phyloP scores from a whole-genome alignment of 768 basidiomycete species.

The Kwoniella dendrophila region DNA sequence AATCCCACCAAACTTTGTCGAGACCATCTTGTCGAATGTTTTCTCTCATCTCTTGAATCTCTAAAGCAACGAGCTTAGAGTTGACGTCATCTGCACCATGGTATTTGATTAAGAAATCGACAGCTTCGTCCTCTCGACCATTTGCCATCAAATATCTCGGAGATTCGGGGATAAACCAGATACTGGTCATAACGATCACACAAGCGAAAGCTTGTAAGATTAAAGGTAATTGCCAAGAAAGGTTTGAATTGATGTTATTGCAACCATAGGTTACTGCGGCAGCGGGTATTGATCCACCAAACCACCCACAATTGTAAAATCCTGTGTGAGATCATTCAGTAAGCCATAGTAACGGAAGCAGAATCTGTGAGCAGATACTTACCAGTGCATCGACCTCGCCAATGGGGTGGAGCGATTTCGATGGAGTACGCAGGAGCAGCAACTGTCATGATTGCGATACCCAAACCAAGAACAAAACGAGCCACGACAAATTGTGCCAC shows the following conservation, averaged over 20 bases:
- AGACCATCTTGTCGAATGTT: slow-evolving; percentile 61
- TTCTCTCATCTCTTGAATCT: slow-evolving; percentile 57
- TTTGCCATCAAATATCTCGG: slow-evolving; percentile 37
- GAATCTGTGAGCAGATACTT: background rate
- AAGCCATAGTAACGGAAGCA: background rate
- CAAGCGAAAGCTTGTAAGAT: slow-evolving; percentile 31
- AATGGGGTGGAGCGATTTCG: slow-evolving; percentile 62
- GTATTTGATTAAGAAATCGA: slow-evolving; percentile 26
- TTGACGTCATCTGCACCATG: slow-evolving; percentile 19
- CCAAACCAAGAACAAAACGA: slow-evolving; percentile 61
- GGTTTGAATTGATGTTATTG: slow-evolving; percentile 35
- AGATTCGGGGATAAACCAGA: slow-evolving; percentile 36
- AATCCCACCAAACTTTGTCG: slow-evolving; percentile 66
- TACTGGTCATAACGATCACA: slow-evolving; percentile 22
- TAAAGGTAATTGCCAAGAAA: slow-evolving; percentile 36
- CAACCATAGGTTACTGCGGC: slow-evolving; percentile 33
- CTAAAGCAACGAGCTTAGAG: slow-evolving; percentile 17
- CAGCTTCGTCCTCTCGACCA: slow-evolving; percentile 26
- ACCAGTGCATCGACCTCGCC: slow-evolving; percentile 30
- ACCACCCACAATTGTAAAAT: slow-evolving; percentile 40
- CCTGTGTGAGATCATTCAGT: slow-evolving; percentile 6
- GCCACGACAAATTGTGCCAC: slow-evolving; percentile 62
- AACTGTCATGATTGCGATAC: slow-evolving; percentile 58
- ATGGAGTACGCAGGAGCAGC: slow-evolving; percentile 60
- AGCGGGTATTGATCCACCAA: slow-evolving; percentile 33